These are phyloP conservation scores for Tricharina praecox DNA, from an alignment of 495 filamentous ascomycete genomes.

Conservation along the genomic window DNA sequence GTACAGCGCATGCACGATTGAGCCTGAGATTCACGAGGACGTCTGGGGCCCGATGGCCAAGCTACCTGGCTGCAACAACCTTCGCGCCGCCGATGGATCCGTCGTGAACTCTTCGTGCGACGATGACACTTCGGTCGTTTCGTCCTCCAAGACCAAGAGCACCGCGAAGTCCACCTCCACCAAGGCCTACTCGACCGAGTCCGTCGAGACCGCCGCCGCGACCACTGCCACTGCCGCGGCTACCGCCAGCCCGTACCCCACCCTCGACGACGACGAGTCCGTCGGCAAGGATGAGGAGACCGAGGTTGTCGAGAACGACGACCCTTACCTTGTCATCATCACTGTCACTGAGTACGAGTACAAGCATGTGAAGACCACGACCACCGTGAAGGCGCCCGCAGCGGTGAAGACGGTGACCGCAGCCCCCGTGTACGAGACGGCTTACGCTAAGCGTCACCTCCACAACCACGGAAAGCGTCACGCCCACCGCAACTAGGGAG, in stretches of 20 bases:
- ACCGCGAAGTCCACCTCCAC: background rate
- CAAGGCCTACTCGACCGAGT: background rate
- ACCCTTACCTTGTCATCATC: background rate
- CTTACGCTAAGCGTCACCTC: background rate
- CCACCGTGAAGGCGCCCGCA: background rate
- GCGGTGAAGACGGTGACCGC: background rate
- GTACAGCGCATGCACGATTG: constrained; percentile 16
- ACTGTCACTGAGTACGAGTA: constrained; percentile 3
- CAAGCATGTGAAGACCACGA: background rate
- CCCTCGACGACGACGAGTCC: no score
- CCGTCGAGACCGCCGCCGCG: background rate
- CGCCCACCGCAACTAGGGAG: no score
- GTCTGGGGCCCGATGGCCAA: constrained; percentile 28
- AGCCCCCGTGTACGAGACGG: no score
- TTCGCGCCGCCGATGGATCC: constrained; percentile 23
- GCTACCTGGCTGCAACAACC: constrained; percentile 33
- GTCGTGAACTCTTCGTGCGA: constrained; percentile 12
- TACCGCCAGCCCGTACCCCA: background rate
- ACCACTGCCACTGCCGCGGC: background rate
- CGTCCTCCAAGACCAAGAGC: background rate
- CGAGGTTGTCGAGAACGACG: background rate
- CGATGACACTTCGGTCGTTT: background rate
- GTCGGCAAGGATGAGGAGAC: no score
- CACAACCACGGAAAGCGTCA: background rate
- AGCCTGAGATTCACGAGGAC: constrained; percentile 26